These are phyloP conservation scores for Starmerella potacharoeniae DNA, from an alignment of 805 yeast genomes.

Conservation along the genomic window DNA sequence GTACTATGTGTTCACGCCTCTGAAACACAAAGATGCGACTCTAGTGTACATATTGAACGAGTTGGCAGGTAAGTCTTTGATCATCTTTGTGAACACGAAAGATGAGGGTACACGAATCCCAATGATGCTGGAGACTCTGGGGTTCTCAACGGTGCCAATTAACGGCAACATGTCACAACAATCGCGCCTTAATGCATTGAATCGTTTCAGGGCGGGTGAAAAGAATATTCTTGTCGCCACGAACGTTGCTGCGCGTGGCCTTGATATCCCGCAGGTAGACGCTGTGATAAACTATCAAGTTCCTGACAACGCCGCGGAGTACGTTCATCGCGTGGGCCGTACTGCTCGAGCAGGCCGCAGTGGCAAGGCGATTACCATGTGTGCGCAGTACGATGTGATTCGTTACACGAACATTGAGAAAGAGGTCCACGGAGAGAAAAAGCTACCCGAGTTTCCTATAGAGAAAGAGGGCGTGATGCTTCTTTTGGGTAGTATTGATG, in stretches of 20 bases:
- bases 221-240: constrained; percentile 70
- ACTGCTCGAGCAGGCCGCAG: constrained; percentile 96
- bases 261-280: constrained; percentile 91
- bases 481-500: constrained; percentile 76
- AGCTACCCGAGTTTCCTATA: constrained; percentile 71
- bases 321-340: constrained; percentile 90
- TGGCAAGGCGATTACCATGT: constrained; percentile 77
- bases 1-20: constrained; percentile 79
- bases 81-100: constrained; percentile 86
- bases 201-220: constrained; percentile 41
- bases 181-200: constrained; percentile 65
- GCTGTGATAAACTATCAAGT: constrained; percentile 85
- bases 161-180: constrained; percentile 94
- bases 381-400: constrained; percentile 91
- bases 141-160: constrained; percentile 81
- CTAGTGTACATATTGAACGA: constrained; percentile 76
- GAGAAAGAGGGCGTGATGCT: constrained; percentile 66
- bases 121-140: constrained; percentile 62
- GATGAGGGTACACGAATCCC: constrained; percentile 92
- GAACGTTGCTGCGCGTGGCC: constrained; percentile 95
- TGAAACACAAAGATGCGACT: constrained; percentile 82
- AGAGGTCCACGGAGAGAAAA: constrained; percentile 56
- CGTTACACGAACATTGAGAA: constrained; percentile 78
- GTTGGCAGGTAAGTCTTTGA: constrained; percentile 70
- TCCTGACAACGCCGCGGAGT: constrained; percentile 85